A percentile compares a stretch with the other conserved stretches of the same genome.
phyloP scores from a whole-genome alignment of 371 early-diverging fungal genomes.

The Mucor sp. region DNA sequence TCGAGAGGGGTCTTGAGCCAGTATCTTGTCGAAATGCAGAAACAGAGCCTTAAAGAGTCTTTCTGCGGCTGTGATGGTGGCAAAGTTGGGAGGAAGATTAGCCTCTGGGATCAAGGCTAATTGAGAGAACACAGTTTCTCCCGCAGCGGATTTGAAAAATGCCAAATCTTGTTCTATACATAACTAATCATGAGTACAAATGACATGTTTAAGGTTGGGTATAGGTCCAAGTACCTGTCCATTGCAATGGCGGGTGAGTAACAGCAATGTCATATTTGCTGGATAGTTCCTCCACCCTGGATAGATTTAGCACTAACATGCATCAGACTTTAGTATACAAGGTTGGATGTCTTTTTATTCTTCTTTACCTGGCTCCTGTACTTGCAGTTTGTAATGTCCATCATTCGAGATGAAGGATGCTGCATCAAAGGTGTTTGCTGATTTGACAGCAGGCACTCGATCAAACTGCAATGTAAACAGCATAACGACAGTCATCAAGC shows the following conservation, averaged over 20 bases:
- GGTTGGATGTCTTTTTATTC: neutral
- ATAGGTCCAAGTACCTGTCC: slow-evolving; percentile 22
- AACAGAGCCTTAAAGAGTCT: slow-evolving; percentile 41
- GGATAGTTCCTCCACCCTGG: slow-evolving; percentile 1
- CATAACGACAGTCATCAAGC: neutral
- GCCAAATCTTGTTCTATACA: slow-evolving; percentile 20
- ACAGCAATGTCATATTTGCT: slow-evolving; percentile 23
- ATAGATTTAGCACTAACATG: neutral
- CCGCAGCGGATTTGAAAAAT: slow-evolving; percentile 23
- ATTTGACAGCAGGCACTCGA: neutral
- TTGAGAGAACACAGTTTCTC: slow-evolving; percentile 27
- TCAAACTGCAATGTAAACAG: neutral
- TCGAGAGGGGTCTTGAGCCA: slow-evolving; percentile 4
- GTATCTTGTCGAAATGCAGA: slow-evolving; percentile 32
- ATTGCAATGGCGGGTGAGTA: slow-evolving; percentile 8
- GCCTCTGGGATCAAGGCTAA: slow-evolving; percentile 21
- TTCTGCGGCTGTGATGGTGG: slow-evolving; percentile 30
- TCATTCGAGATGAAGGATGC: neutral
- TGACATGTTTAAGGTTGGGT: neutral
- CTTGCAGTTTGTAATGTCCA: neutral
- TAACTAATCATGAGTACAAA: neutral
- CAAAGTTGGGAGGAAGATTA: slow-evolving; percentile 34
- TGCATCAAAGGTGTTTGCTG: neutral
- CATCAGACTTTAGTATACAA: neutral
- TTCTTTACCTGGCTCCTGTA: slow-evolving; percentile 16